Conservation (phyloP, 2,329 filamentous ascomycete species). For the Sclerotinia glacialis region DNA sequence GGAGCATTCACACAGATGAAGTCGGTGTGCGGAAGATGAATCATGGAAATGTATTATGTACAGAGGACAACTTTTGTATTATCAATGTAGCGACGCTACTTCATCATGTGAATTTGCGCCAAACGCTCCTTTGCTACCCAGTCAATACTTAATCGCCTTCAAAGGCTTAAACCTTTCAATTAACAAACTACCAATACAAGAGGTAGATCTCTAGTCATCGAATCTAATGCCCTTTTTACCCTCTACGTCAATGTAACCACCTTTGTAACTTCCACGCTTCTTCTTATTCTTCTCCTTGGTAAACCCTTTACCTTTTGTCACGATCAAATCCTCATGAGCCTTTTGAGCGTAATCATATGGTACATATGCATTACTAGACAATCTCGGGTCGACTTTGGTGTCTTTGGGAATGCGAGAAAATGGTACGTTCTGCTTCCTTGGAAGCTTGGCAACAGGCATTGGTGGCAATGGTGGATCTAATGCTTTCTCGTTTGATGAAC, state of each 20-base stretch:
- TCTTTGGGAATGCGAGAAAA: conserved; percentile 76
- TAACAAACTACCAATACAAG: conserved; percentile 2
- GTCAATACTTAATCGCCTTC: conserved; percentile 1
- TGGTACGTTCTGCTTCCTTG: conserved; percentile 59
- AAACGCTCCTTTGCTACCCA: conserved; percentile 22
- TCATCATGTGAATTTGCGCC: conserved; percentile 18
- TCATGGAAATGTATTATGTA: background rate
- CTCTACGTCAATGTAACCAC: conserved; percentile 79
- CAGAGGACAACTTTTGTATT: conserved; percentile 20
- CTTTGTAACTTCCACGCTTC: conserved; percentile 86
- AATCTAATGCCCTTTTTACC: conserved; percentile 90
- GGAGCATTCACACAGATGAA: background rate
- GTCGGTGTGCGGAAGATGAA: conserved; percentile 2
- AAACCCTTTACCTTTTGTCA: conserved; percentile 94
- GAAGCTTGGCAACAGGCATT: conserved; percentile 36
- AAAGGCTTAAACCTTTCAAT: conserved; percentile 4
- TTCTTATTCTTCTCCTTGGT: conserved; percentile 99
- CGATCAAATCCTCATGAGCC: conserved; percentile 81
- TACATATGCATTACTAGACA: conserved; percentile 77
- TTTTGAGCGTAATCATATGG: conserved; percentile 84
- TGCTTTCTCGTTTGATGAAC: conserved; percentile 27
- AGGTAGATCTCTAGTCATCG: conserved; percentile 63
- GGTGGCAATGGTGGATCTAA: conserved; percentile 40
- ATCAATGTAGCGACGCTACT: conserved; percentile 17
- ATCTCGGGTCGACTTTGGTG: conserved; percentile 63